Conservation (phyloP, 495 filamentous ascomycete genomes). For the Trichoderma orchidacearum region DNA sequence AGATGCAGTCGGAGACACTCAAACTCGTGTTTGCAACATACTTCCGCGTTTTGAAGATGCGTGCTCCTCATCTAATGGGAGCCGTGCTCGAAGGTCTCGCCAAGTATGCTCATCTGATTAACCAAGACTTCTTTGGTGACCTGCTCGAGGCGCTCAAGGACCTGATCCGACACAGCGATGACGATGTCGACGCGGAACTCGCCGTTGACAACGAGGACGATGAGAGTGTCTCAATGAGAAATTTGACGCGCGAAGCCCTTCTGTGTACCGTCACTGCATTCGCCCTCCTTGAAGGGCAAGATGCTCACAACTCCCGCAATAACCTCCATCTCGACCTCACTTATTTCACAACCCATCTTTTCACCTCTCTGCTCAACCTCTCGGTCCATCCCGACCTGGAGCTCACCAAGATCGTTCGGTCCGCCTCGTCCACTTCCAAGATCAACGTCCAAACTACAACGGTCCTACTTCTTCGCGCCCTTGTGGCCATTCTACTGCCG, state of each 20-base stretch:
- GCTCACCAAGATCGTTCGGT: conserved; percentile 63
- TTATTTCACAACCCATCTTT: conserved; percentile 91
- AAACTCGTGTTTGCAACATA: conserved; percentile 93
- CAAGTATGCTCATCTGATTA: conserved; percentile 85
- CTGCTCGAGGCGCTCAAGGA: conserved; percentile 88
- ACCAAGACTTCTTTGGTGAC: conserved; percentile 96
- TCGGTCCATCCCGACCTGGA: conserved; percentile 78
- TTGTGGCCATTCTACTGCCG: conserved; percentile 64
- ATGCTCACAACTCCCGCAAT: conserved; percentile 48
- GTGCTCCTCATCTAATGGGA: conserved; percentile 72
- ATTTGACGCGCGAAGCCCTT: conserved; percentile 72
- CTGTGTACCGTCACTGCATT: conserved; percentile 94
- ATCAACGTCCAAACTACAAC: conserved; percentile 89
- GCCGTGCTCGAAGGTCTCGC: conserved; percentile 81
- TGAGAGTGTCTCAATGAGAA: conserved; percentile 32
- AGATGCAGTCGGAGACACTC: conserved; percentile 83
- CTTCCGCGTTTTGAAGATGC: conserved; percentile 82
- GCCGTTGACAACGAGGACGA: conserved; percentile 27
- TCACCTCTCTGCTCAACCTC: conserved; percentile 63
- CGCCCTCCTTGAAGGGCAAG: conserved; percentile 81
- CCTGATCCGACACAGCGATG: conserved; percentile 59
- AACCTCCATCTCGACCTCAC: conserved; percentile 74
- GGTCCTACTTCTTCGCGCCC: conserved; percentile 74
- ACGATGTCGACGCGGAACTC: conserved; percentile 18
- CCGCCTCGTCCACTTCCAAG: conserved; percentile 35